Conservation (phyloP, 1,284 basidiomycete species). For the Cerrena zonata region DNA sequence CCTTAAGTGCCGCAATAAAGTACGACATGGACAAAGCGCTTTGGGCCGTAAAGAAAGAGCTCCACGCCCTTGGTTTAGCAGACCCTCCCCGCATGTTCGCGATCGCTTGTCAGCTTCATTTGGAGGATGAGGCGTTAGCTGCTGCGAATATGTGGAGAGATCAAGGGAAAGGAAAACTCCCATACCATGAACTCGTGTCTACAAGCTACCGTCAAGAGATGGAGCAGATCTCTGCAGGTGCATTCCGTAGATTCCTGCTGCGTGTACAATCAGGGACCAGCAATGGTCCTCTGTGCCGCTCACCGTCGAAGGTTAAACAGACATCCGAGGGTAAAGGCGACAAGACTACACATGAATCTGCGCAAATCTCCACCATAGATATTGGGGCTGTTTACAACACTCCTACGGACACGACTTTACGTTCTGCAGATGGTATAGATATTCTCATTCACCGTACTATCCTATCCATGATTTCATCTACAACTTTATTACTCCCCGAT, state of each 20-base stretch:
- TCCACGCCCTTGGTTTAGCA: neutral
- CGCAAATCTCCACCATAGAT: neutral
- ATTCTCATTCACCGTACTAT: constrained; percentile 1
- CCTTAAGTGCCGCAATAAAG: constrained; percentile 8
- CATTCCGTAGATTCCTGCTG: neutral
- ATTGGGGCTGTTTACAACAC: neutral
- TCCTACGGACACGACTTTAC: neutral
- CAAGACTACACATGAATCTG: neutral
- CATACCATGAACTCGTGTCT: neutral
- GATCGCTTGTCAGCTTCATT: constrained; percentile 3
- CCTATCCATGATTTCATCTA: neutral
- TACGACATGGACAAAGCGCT: constrained; percentile 8
- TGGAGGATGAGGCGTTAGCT: constrained; percentile 3
- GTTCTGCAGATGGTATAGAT: constrained; percentile 1
- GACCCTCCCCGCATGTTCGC: constrained; percentile 8
- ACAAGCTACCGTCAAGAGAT: neutral
- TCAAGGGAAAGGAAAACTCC: neutral
- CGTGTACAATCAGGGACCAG: neutral
- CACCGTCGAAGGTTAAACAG: too few species aligned
- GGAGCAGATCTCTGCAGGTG: neutral
- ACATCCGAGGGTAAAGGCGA: neutral
- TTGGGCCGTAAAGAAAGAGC: neutral
- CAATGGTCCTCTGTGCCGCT: neutral
- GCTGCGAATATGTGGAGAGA: neutral
- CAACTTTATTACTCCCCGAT: neutral